phyloP scores from a whole-genome alignment of 2,329 filamentous ascomycete species.

The Monosporascus sp. region DNA sequence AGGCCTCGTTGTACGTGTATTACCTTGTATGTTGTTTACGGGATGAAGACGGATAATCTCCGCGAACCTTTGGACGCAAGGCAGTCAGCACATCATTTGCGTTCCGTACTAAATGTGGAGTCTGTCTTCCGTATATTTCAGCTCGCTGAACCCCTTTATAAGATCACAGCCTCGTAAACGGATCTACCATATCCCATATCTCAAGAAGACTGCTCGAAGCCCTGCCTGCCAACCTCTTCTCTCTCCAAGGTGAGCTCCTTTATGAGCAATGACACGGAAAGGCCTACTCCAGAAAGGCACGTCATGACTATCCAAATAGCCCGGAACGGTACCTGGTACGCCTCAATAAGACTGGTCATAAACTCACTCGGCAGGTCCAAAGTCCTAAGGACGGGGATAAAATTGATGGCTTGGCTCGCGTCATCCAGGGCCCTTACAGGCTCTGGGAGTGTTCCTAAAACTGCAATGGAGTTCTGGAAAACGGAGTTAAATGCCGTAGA shows the following conservation, averaged over 20 bases:
- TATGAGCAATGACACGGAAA: slow-evolving; percentile 2
- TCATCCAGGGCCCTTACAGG: slow-evolving; percentile 7
- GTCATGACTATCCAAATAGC: slow-evolving; percentile 5
- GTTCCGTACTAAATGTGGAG: too few species aligned
- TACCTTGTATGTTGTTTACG: too few species aligned
- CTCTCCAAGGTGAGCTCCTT: slow-evolving; percentile 4
- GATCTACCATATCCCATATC: too few species aligned
- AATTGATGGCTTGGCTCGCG: slow-evolving; percentile 11
- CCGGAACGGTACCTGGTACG: slow-evolving; percentile 2
- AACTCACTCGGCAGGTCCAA: slow-evolving; percentile 2
- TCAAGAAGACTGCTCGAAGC: slow-evolving; percentile 2
- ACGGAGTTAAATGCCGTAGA: slow-evolving; percentile 27
- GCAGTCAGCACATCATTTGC: too few species aligned
- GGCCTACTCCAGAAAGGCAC: slow-evolving; percentile 1
- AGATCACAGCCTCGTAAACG: too few species aligned
- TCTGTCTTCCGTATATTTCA: too few species aligned
- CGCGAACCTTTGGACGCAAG: too few species aligned
- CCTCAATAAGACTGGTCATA: neutral
- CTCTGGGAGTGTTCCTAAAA: slow-evolving; percentile 7
- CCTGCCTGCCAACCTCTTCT: slow-evolving; percentile 4
- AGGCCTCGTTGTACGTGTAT: too few species aligned
- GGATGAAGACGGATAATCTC: too few species aligned
- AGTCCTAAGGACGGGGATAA: slow-evolving; percentile 9
- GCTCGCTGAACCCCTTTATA: too few species aligned
- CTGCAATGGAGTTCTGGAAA: slow-evolving; percentile 13